These are phyloP conservation scores for Papiliotrema fonsecae DNA, from an alignment of 1,284 basidiomycete genomes.

Conservation along the genomic window DNA sequence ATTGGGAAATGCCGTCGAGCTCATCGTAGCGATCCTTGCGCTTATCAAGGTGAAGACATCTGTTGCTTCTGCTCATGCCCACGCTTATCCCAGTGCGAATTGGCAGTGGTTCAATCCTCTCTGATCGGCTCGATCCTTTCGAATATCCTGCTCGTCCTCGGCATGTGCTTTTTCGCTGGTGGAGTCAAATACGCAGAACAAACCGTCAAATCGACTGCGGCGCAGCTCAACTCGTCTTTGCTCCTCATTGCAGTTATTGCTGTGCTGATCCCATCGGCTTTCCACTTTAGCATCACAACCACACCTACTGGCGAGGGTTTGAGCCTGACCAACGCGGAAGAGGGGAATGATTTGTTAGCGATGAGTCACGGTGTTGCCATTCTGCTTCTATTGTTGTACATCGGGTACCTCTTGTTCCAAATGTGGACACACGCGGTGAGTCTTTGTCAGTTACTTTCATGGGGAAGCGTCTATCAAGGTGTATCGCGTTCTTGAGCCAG, in stretches of 20 bases:
- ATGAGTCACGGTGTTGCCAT: constrained; percentile 79
- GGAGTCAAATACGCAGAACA: constrained; percentile 47
- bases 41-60: constrained; percentile 33
- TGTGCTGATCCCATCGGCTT: constrained; percentile 50
- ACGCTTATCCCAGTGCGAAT: constrained; percentile 30
- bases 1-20: constrained; percentile 56
- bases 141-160: constrained; percentile 69
- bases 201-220: constrained; percentile 45
- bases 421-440: constrained; percentile 69
- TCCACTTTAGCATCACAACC: constrained; percentile 48
- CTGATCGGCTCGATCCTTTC: constrained; percentile 59
- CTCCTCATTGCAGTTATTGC: constrained; percentile 52
- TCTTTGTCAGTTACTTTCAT: neutral
- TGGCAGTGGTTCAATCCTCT: constrained; percentile 53
- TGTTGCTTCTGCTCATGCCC: neutral
- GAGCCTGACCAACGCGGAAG: constrained; percentile 35
- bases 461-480: no score
- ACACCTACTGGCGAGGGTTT: constrained; percentile 21
- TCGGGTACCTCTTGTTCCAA: constrained; percentile 73
- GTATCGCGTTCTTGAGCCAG: no score
- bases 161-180: constrained; percentile 56
- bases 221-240: constrained; percentile 51
- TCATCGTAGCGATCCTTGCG: constrained; percentile 46
- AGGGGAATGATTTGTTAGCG: constrained; percentile 55
- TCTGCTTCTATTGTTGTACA: constrained; percentile 67